Percentiles rank a stretch among this genome's conserved stretches.
These are phyloP conservation scores for Clonostachys rhizophaga DNA, from an alignment of 2,329 filamentous ascomycete species.

Conservation along the genomic window DNA sequence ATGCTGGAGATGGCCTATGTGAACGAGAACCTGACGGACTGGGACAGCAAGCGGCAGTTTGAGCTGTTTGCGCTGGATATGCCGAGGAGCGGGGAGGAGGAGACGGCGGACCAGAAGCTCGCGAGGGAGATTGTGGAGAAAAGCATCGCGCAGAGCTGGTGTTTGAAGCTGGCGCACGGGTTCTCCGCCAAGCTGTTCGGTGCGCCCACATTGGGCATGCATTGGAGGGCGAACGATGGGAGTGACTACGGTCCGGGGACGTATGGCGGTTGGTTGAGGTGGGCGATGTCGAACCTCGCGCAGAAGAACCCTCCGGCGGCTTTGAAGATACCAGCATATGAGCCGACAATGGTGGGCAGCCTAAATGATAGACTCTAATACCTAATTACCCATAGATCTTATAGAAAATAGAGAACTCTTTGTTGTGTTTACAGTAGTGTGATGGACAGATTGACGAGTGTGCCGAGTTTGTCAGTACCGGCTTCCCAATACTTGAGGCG, in stretches of 20 bases:
- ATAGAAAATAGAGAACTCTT: too few relatives aligned
- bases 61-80: constrained; percentile 34
- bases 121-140: constrained; percentile 46
- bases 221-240: constrained; percentile 1
- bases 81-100: constrained; percentile 25
- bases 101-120: constrained; percentile 31
- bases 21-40: constrained; percentile 42
- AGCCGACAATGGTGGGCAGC: not conserved
- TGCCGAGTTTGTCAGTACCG: constrained; percentile 13
- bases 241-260: constrained; percentile 1
- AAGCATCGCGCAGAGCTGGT: constrained; percentile 43
- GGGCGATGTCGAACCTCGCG: not conserved
- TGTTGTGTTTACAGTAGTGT: not conserved
- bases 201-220: constrained; percentile 1
- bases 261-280: constrained; percentile 2
- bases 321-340: not conserved
- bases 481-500: constrained; percentile 14
- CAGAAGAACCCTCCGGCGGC: not conserved
- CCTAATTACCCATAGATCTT: too few relatives aligned
- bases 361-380: not conserved
- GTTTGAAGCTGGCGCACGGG: constrained; percentile 47
- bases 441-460: constrained; percentile 13
- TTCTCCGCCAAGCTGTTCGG: constrained; percentile 2
- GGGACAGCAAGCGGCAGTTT: constrained; percentile 43
- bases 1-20: constrained; percentile 12